phyloP scores from a whole-genome alignment of 2,329 filamentous ascomycete species.

The Penicillium griseofulvum region DNA sequence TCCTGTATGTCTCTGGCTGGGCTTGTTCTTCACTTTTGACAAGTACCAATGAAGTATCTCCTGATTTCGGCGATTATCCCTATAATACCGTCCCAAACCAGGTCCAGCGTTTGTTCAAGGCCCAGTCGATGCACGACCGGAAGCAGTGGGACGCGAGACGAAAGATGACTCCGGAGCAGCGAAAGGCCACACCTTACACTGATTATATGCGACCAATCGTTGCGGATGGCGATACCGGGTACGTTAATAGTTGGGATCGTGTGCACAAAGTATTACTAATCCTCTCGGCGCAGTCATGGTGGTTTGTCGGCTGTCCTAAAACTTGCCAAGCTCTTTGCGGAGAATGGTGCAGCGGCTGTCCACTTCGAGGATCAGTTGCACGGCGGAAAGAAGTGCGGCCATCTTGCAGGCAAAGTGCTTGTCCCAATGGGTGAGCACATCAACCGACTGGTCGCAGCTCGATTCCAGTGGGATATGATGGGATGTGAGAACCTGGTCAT shows the following conservation, averaged over 20 bases:
- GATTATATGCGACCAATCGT: slow-evolving; percentile 95
- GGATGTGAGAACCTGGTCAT: slow-evolving; percentile 92
- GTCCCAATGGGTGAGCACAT: slow-evolving; percentile 95
- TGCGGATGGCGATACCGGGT: slow-evolving; percentile 90
- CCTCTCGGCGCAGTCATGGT: slow-evolving; percentile 62
- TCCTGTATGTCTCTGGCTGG: slow-evolving; percentile 96
- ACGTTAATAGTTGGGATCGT: slow-evolving; percentile 13
- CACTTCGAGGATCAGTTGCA: slow-evolving; percentile 98
- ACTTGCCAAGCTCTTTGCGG: slow-evolving; percentile 93
- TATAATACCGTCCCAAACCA: slow-evolving; percentile 99
- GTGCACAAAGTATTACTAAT: neutral
- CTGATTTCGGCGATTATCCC: slow-evolving; percentile 97
- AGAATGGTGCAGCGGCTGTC: slow-evolving; percentile 92
- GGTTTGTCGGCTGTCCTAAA: slow-evolving; percentile 91
- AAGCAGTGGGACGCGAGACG: slow-evolving; percentile 88
- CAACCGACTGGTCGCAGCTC: slow-evolving; percentile 84
- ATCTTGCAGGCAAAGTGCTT: slow-evolving; percentile 91
- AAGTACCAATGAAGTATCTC: slow-evolving; percentile 92
- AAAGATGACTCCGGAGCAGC: slow-evolving; percentile 71
- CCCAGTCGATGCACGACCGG: slow-evolving; percentile 93
- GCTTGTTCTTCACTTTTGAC: slow-evolving; percentile 93
- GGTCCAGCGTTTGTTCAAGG: slow-evolving; percentile 92
- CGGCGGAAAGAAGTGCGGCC: slow-evolving; percentile 97
- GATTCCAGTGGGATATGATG: slow-evolving; percentile 99
- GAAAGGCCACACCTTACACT: slow-evolving; percentile 73